Evolutionary conservation across 2,329 filamentous ascomycete species (phyloP).

Genomic region (Daldinia eschscholtzii): DNA sequence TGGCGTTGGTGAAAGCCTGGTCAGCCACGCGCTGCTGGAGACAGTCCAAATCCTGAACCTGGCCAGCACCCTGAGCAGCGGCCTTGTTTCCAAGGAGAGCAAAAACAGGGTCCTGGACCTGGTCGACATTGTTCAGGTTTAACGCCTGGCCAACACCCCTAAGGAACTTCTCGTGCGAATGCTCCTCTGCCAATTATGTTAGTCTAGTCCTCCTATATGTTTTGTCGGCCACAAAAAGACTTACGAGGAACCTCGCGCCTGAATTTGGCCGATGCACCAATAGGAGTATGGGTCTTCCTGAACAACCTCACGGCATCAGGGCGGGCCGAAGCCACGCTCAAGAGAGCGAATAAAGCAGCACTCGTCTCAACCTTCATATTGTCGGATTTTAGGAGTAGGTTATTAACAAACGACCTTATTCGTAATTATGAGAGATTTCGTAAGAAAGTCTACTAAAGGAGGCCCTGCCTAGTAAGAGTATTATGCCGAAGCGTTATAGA

Average conservation of each 20-base stretch:
- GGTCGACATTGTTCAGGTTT: constrained; percentile 52
- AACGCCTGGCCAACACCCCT: constrained; percentile 48
- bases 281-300: constrained; percentile 32
- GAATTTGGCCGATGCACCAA: constrained; percentile 43
- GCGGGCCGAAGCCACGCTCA: constrained; percentile 52
- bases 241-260: constrained; percentile 53
- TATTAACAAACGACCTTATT: constrained; percentile 39
- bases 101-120: constrained; percentile 52
- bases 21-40: constrained; percentile 65
- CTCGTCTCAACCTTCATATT: constrained; percentile 53
- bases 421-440: constrained; percentile 31
- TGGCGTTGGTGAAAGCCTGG: constrained; percentile 71
- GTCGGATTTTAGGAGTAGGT: constrained; percentile 30
- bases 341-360: constrained; percentile 49
- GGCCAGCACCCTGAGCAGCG: constrained; percentile 59
- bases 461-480: constrained; percentile 50
- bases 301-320: constrained; percentile 48
- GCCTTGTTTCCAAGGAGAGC: constrained; percentile 60
- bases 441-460: constrained; percentile 37
- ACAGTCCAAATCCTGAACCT: constrained; percentile 59
- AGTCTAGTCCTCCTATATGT: constrained; percentile 8
- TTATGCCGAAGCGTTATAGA: constrained; percentile 24
- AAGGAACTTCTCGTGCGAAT: constrained; percentile 52
- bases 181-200: constrained; percentile 48
- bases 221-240: constrained; percentile 16